Evolutionary conservation across 2,329 filamentous ascomycete species (phyloP).

Genomic region (Chaetomiaceae sp.): DNA sequence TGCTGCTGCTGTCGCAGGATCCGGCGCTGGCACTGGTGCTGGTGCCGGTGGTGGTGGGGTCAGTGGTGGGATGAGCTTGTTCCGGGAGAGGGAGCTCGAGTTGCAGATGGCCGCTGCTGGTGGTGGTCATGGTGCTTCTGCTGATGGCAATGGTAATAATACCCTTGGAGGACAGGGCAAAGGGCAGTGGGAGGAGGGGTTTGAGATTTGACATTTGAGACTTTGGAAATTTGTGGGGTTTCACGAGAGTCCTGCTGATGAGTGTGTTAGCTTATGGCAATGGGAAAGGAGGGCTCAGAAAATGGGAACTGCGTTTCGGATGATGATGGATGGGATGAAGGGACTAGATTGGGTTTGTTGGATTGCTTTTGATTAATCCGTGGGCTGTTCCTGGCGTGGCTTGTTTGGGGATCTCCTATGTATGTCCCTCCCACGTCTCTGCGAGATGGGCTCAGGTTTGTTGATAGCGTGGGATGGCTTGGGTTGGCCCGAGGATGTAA

Average conservation of each 20-base stretch:
- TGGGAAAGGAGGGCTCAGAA: not conserved
- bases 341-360: too few relatives aligned
- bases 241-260: too few relatives aligned
- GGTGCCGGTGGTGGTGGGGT: too few relatives aligned
- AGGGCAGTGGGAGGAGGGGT: conserved; percentile 7
- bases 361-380: too few relatives aligned
- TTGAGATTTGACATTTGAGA: conserved; percentile 1
- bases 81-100: conserved; percentile 13
- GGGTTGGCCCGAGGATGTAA: not conserved
- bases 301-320: too few relatives aligned
- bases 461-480: not conserved
- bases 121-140: not conserved
- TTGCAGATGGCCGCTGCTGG: not conserved
- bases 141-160: not conserved
- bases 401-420: not conserved
- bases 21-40: too few relatives aligned
- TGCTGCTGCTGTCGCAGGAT: too few relatives aligned
- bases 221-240: not conserved
- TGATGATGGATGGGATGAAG: too few relatives aligned
- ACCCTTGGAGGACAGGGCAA: not conserved
- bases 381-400: too few relatives aligned
- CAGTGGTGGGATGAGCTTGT: not conserved
- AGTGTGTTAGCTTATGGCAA: too few relatives aligned
- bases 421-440: not conserved
- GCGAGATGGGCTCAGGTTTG: not conserved